Base-by-base conservation (phyloP, 2,329 filamentous ascomycete genomes). In the Talaromyces rugulosus region DNA sequence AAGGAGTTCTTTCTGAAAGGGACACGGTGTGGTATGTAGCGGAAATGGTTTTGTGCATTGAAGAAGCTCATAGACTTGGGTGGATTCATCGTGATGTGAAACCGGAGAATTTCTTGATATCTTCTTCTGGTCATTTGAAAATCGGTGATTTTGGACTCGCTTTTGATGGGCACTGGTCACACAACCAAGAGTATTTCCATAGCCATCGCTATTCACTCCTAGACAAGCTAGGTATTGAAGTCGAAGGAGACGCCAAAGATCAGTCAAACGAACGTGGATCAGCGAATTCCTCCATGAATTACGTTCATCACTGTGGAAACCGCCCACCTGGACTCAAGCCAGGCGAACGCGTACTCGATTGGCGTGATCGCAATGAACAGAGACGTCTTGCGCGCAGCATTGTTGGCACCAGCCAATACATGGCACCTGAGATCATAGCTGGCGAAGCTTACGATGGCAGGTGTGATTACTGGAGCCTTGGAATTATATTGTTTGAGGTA, bases 71-170 rank as follows among this genome's bases (percentile, higher is more conserved):
- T 79, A 85, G 86, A 12, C 85, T 97, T 68, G 85, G 85, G 56
- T 97, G 92, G 83, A 96, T 99, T 55, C 95, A 99, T 73, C 89
- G 94, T 18, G 95, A 98, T 75, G 86, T 98, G 72, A 99, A 99
- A 75, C 95, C 94, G 0, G 94, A 98, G 80, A 99, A 99, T 70
- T 98, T 99, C 70, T 83, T 98, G 33, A 92, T 98, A 69, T 91
- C 90, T 8, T 85, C 90, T 0, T 89, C 90, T 18, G 93, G 95
- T 0, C 95, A 99, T 73, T 77, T 98, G 63, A 97, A 96, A 72
- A 96, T 98, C 44, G 96, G 93, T 0, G 95, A 99, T 70, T 99
- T 99, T 74, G 94, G 95, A 0, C 84, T 99, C 42, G 92, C 94
- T 0, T 98, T 98, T 72, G 91, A 97, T 71, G 93, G 94, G 0